Evolutionary conservation across 1,284 basidiomycete species (phyloP), one percentile per base, ranked within the genome.

Genomic region (Marasmius tenuissimus): DNA sequence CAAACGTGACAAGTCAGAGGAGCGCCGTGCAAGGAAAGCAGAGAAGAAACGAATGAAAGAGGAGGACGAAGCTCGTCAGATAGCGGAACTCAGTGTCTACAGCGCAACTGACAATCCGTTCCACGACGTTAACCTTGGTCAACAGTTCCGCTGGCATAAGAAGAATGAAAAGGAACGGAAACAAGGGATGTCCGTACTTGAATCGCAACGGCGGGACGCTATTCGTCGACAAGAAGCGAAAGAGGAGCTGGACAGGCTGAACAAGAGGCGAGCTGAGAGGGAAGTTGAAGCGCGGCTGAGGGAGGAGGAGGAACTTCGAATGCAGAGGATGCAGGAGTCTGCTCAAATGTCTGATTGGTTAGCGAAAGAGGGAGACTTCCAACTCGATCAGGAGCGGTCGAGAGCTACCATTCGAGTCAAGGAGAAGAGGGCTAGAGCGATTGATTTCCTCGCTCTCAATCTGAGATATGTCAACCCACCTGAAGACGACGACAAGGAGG

Each of bases 291-390:
- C 91, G 73, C 84, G 84, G 61, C 75, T 97, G 38, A 81, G 96
- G 33, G 97, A 99, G 70, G 94, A 98, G 71, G 97, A 99, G 73
- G 93, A 96, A 69, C 78, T 92, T 59, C 82, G 92, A 64, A 93
- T 95, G 87, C 89, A 92, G 60, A 84, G 96, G 58, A 73, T 96
- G 60, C 92, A 94, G 53, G 97, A 99, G 76, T 94, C 94, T 33
- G 94, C 91, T 14, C 93, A 97, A 69, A 98, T 98, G 96, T 91
- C 93, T 3, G 96, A 98, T 63, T 99, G 97, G 97, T 83, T 98
- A 64, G 88, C 93, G 34, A 97, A 97, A 75, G 97, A 99, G 71
- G 97, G 95, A 60, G 94, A 96, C 67, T 99, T 99, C 75, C 93
- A 97, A 73, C 85, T 99, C 47, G 94, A 98, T 67, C 97, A 99